Percentiles rank a stretch among this genome's conserved stretches.
These are phyloP conservation scores for Penicillium fuscoglaucum DNA, from an alignment of 2,329 filamentous ascomycete genomes.

Conservation along the genomic window DNA sequence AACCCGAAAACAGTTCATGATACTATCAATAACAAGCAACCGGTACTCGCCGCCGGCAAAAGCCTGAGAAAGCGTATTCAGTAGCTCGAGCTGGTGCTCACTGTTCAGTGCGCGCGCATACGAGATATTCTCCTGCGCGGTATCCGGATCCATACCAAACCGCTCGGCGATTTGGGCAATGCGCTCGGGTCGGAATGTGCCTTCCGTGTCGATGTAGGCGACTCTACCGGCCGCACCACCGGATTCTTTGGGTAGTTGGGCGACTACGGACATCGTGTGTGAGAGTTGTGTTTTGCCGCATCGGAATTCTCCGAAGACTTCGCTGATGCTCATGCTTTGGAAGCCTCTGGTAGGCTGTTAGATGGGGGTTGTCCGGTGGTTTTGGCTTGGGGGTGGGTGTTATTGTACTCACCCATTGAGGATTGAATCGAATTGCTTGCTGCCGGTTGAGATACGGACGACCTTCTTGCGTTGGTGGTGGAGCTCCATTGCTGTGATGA, in stretches of 20 bases:
- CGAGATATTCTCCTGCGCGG: slow-evolving; percentile 66
- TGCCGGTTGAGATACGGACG: slow-evolving; percentile 67
- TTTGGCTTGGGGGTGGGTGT: too few species aligned
- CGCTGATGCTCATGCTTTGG: slow-evolving; percentile 69
- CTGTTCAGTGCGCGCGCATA: slow-evolving; percentile 66
- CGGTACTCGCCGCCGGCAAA: slow-evolving; percentile 66
- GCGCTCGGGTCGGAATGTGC: slow-evolving; percentile 66
- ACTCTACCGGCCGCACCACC: slow-evolving; percentile 69
- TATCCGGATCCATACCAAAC: slow-evolving; percentile 60
- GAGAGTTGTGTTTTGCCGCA: slow-evolving; percentile 71
- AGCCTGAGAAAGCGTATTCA: slow-evolving; percentile 61
- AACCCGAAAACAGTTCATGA: slow-evolving; percentile 68
- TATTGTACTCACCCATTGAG: slow-evolving; percentile 57
- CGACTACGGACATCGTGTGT: slow-evolving; percentile 67
- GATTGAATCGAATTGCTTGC: slow-evolving; percentile 65
- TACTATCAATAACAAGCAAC: slow-evolving; percentile 67
- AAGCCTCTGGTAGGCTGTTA: slow-evolving; percentile 55
- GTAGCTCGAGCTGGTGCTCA: slow-evolving; percentile 64
- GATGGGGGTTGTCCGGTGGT: neutral
- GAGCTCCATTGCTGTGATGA: slow-evolving; percentile 66
- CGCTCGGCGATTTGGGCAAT: slow-evolving; percentile 67
- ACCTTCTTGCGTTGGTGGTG: slow-evolving; percentile 63
- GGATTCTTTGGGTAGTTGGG: slow-evolving; percentile 57
- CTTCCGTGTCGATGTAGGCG: slow-evolving; percentile 67
- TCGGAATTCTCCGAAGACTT: slow-evolving; percentile 46